A percentile compares a stretch with the other conserved stretches of the same genome.
Conservation (phyloP, 768 basidiomycete species). For the Leccinum disarticulatum region DNA sequence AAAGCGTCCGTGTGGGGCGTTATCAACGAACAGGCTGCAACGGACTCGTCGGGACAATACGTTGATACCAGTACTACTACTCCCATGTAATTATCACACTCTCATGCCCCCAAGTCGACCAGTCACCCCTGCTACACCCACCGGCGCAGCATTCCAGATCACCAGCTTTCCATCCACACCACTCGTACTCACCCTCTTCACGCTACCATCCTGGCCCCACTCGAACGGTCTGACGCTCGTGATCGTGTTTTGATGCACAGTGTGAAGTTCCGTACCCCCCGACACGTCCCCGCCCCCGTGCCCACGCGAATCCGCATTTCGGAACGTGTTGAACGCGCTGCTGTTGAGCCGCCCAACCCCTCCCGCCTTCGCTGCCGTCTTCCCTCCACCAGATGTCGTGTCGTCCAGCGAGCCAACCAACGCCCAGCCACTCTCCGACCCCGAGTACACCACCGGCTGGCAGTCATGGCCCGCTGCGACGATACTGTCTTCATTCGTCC, state of each 20-base stretch:
- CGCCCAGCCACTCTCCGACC: constrained; percentile 76
- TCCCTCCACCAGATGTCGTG: constrained; percentile 42
- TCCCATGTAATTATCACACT: constrained; percentile 29
- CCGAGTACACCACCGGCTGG: constrained; percentile 86
- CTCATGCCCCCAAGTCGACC: constrained; percentile 51
- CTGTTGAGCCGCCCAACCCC: constrained; percentile 80
- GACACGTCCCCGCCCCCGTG: constrained; percentile 34
- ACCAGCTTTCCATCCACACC: constrained; percentile 94
- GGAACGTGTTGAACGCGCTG: constrained; percentile 93
- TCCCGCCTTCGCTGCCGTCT: constrained; percentile 41
- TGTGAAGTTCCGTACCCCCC: constrained; percentile 74
- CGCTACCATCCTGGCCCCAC: constrained; percentile 45
- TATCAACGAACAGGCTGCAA: constrained; percentile 70
- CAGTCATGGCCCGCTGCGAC: constrained; percentile 98
- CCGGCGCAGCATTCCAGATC: constrained; percentile 78
- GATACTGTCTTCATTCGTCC: constrained; percentile 79
- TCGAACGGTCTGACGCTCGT: constrained; percentile 85
- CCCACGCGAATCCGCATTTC: constrained; percentile 82
- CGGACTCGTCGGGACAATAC: constrained; percentile 16
- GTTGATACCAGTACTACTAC: constrained; percentile 16
- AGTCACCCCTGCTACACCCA: constrained; percentile 43
- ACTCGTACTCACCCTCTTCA: constrained; percentile 81
- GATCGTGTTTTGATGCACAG: constrained; percentile 98
- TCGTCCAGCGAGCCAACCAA: constrained; percentile 84
- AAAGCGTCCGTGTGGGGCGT: constrained; percentile 96